phyloP scores from a whole-genome alignment of 306 rosid genomes.

The Prunus persica region DNA sequence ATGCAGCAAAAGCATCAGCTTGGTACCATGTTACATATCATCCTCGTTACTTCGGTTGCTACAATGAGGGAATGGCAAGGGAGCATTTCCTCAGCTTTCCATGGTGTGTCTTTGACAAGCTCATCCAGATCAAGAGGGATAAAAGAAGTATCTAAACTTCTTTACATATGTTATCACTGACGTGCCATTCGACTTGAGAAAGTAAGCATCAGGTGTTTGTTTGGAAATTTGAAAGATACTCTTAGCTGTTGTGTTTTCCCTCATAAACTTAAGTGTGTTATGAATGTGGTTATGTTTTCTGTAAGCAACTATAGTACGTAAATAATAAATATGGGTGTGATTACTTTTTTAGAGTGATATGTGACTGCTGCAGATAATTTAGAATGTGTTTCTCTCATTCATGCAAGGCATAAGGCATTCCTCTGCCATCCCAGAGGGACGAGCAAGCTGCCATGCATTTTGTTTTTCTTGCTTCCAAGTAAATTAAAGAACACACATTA shows the following conservation, averaged over 20 bases:
- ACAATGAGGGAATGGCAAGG: conserved; percentile 25
- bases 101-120: conserved; percentile 37
- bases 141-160: neutral
- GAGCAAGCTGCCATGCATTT: no score
- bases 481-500: no score
- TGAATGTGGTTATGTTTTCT: neutral
- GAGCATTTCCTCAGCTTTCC: conserved; percentile 43
- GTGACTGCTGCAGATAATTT: no score
- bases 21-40: conserved; percentile 52
- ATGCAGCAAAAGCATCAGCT: conserved; percentile 47
- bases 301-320: neutral
- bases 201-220: neutral
- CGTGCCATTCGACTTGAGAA: neutral
- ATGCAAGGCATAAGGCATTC: no score
- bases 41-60: conserved; percentile 31
- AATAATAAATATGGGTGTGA: no score
- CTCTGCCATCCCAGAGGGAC: no score
- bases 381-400: no score
- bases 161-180: neutral
- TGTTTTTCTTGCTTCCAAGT: no score
- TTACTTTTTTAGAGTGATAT: no score
- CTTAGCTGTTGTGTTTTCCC: neutral
- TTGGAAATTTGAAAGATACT: neutral
- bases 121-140: conserved; percentile 28
- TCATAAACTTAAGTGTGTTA: neutral